These are phyloP conservation scores for Monosporozyma yasuniensis DNA, from an alignment of 805 yeast species.

Conservation along the genomic window DNA sequence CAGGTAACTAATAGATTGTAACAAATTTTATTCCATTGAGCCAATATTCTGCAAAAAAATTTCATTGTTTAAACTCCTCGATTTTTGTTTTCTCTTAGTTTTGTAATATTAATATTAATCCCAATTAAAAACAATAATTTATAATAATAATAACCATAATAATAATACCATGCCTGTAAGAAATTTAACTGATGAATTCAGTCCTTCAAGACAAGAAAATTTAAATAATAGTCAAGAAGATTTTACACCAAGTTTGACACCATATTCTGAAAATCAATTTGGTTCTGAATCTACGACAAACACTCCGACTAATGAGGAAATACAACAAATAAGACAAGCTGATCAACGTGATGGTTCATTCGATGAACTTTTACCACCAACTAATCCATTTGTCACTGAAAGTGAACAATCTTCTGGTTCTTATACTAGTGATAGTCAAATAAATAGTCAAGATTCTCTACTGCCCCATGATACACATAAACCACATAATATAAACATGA, in stretches of 20 bases:
- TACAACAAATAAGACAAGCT: background rate
- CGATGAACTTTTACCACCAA: constrained; percentile 1
- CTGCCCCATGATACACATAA: background rate
- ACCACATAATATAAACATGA: background rate
- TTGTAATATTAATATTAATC: background rate
- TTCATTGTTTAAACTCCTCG: background rate
- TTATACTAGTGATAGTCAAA: background rate
- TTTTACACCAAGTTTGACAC: background rate
- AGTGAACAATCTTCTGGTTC: background rate
- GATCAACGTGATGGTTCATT: background rate
- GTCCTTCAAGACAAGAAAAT: background rate
- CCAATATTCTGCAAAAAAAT: background rate
- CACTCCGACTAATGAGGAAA: background rate
- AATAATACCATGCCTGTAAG: constrained; percentile 4
- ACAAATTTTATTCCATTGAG: background rate
- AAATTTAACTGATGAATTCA: constrained; percentile 6
- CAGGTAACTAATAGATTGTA: background rate
- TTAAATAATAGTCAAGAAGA: background rate
- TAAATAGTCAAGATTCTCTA: background rate
- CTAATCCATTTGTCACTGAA: constrained; percentile 2
- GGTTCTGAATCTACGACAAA: background rate
- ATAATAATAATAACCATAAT: background rate
- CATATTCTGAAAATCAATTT: background rate
- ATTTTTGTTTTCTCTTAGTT: background rate
- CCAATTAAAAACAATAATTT: background rate